Conservation (phyloP, 2,329 filamentous ascomycete species). For the Raffaelea albimanens region DNA sequence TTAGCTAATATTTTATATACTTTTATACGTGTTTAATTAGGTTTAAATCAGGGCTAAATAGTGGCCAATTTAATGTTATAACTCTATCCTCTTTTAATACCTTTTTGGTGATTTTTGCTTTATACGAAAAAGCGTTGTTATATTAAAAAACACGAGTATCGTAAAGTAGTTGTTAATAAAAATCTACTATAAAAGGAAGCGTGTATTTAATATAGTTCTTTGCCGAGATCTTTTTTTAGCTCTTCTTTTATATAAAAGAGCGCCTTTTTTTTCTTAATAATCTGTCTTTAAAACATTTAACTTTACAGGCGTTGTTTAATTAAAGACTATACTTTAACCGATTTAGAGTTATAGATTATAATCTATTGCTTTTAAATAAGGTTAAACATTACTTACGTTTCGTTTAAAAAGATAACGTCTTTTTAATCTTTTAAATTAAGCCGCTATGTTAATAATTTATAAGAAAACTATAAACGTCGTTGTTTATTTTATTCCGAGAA, state of each 20-base stretch:
- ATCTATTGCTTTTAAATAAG: not conserved
- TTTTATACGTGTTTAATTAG: not conserved
- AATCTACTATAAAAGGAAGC: not conserved
- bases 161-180: not conserved
- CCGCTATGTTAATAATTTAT: not conserved
- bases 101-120: not conserved
- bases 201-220: not conserved
- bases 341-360: not conserved
- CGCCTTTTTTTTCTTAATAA: not conserved
- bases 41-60: constrained; percentile 1
- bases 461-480: not conserved
- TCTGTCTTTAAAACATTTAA: not conserved
- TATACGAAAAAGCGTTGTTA: not conserved
- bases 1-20: not conserved
- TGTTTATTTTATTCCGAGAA: not conserved
- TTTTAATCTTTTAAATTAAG: not conserved
- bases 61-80: not conserved
- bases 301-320: not conserved
- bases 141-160: not conserved
- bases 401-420: not conserved
- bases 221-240: not conserved
- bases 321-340: not conserved
- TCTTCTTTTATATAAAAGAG: not conserved
- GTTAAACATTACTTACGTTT: not conserved
- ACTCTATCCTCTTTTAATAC: not conserved